Percentiles rank a stretch among this genome's conserved stretches.
Evolutionary conservation across 352 stramenopile species (phyloP).

Genomic region (Globisporangium emineosum): DNA sequence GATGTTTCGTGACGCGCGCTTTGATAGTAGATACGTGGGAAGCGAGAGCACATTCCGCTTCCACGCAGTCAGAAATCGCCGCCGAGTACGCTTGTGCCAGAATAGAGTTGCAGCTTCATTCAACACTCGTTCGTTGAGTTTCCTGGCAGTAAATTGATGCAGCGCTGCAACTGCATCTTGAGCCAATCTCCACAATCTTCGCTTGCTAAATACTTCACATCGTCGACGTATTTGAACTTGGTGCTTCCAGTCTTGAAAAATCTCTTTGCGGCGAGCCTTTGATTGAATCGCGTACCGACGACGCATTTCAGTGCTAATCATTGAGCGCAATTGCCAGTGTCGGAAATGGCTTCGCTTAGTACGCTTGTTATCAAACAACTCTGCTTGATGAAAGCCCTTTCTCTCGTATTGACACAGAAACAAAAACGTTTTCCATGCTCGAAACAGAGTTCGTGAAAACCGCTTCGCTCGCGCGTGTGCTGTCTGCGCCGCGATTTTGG

Average conservation of each 20-base stretch:
- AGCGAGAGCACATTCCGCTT: not conserved
- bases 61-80: constrained; percentile 3
- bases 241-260: not conserved
- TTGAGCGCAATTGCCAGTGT: not conserved
- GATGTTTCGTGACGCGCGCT: constrained; percentile 1
- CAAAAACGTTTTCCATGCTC: constrained; percentile 8
- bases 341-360: not conserved
- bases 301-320: not conserved
- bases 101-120: constrained; percentile 1
- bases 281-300: not conserved
- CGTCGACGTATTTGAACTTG: not conserved
- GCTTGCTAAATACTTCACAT: not conserved
- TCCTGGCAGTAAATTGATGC: not conserved
- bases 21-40: not conserved
- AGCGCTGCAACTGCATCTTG: not conserved
- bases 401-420: not conserved
- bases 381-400: not conserved
- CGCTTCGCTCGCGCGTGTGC: not conserved
- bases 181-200: not conserved
- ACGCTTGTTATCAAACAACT: not conserved
- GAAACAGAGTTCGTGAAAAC: not conserved
- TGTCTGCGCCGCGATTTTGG: not conserved
- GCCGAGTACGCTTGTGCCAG: constrained; percentile 5
- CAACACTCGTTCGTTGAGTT: constrained; percentile 6
- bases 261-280: not conserved